phyloP scores from a whole-genome alignment of 441 rosid species.

The Manihot esculenta region DNA sequence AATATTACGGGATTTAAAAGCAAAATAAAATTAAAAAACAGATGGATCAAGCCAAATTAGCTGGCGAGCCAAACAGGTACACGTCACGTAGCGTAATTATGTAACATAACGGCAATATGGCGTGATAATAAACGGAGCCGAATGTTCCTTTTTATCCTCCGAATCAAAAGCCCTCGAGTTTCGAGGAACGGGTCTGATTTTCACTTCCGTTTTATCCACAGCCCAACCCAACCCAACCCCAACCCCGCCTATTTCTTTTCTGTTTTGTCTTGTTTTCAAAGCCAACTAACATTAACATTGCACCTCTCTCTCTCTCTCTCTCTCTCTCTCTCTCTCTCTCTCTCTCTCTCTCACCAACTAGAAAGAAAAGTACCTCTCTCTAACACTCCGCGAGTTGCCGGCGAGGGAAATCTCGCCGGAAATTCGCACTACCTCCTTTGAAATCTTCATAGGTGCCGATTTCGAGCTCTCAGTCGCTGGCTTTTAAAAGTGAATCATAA shows the following conservation, averaged over 20 bases:
- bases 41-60: neutral
- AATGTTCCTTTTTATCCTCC: neutral
- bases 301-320: slow-evolving; percentile 15
- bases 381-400: slow-evolving; percentile 33
- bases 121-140: slow-evolving; percentile 13
- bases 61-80: neutral
- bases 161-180: neutral
- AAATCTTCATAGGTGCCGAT: neutral
- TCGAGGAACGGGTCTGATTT: slow-evolving; percentile 32
- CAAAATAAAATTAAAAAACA: too few relatives aligned
- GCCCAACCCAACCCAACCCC: slow-evolving; percentile 13
- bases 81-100: too few relatives aligned
- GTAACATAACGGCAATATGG: too few relatives aligned
- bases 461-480: slow-evolving; percentile 5
- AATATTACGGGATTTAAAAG: too few relatives aligned
- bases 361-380: neutral
- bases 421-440: neutral
- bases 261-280: slow-evolving; percentile 37
- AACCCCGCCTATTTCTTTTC: slow-evolving; percentile 41
- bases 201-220: slow-evolving; percentile 20
- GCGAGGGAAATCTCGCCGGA: slow-evolving; percentile 60
- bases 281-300: slow-evolving; percentile 35
- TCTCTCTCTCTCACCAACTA: neutral
- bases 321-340: too few relatives aligned
- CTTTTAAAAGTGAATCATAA: slow-evolving; percentile 11